A percentile compares a stretch with the other conserved stretches of the same genome.
Evolutionary conservation across 192 early-diverging fungal species (phyloP).

Genomic region (Coemansia sp.): DNA sequence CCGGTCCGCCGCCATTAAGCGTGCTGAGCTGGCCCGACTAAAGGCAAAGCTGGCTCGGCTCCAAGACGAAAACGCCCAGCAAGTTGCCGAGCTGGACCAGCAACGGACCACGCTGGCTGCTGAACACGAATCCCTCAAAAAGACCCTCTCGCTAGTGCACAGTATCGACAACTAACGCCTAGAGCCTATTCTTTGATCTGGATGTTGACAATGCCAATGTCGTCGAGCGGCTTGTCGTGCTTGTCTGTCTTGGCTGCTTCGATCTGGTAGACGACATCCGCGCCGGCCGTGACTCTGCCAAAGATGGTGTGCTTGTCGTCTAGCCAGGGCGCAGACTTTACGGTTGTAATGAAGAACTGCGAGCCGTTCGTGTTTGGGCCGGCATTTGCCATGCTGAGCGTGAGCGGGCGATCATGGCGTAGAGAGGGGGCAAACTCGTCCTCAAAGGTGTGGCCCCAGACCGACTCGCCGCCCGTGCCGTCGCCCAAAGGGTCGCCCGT

Average conservation of each 20-base stretch:
- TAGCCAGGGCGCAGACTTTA: slow-evolving; percentile 82
- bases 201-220: slow-evolving; percentile 19
- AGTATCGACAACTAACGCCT: neutral
- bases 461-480: slow-evolving; percentile 90
- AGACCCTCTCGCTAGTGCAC: slow-evolving; percentile 9
- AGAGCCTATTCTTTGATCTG: slow-evolving; percentile 1
- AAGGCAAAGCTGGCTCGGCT: slow-evolving; percentile 17
- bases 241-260: slow-evolving; percentile 79
- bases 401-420: slow-evolving; percentile 84
- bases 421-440: slow-evolving; percentile 82
- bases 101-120: slow-evolving; percentile 9
- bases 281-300: slow-evolving; percentile 81
- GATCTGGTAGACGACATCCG: slow-evolving; percentile 88
- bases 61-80: slow-evolving; percentile 18
- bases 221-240: slow-evolving; percentile 83
- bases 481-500: slow-evolving; percentile 86
- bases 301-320: slow-evolving; percentile 97
- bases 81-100: slow-evolving; percentile 4
- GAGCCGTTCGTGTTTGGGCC: slow-evolving; percentile 84
- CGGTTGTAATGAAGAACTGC: slow-evolving; percentile 95
- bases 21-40: slow-evolving; percentile 25
- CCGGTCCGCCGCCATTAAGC: slow-evolving; percentile 34
- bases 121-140: slow-evolving; percentile 12
- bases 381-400: slow-evolving; percentile 93
- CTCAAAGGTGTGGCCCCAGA: slow-evolving; percentile 90